Percentiles rank a stretch among this genome's conserved stretches.
Conservation (phyloP, 2,329 filamentous ascomycete species). For the Hymenoscyphus fraxineus region DNA sequence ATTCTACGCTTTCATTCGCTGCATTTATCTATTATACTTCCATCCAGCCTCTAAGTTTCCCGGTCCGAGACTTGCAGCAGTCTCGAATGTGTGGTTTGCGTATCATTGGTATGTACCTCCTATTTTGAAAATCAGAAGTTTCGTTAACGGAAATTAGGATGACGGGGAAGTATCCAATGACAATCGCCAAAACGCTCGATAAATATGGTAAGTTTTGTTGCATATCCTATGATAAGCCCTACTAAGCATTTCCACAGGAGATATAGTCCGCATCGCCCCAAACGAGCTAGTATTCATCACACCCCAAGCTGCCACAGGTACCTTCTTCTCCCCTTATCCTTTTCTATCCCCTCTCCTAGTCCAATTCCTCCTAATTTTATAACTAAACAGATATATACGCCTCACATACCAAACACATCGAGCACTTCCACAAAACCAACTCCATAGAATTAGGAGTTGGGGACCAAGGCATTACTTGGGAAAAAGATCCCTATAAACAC, state of each 20-base stretch:
- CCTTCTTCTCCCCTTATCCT: no score
- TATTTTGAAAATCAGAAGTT: background rate
- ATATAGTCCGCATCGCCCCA: conserved; percentile 2
- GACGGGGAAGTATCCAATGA: conserved; percentile 2
- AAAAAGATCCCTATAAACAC: background rate
- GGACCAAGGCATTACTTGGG: background rate
- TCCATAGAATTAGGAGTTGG: background rate
- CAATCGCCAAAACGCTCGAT: background rate
- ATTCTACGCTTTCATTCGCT: background rate
- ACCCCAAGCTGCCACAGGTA: background rate
- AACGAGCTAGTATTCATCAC: conserved; percentile 2
- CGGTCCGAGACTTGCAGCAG: background rate
- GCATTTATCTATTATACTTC: background rate
- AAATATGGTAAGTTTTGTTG: conserved; percentile 35
- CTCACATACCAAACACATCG: conserved; percentile 1
- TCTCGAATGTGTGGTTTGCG: conserved; percentile 4
- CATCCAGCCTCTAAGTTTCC: conserved; percentile 1
- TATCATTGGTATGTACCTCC: conserved; percentile 3
- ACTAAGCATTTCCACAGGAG: background rate
- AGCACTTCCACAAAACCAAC: conserved; percentile 2
- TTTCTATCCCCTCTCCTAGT: no score
- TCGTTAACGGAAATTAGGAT: conserved; percentile 30
- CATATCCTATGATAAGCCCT: no score
- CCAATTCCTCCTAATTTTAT: no score
- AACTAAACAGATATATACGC: conserved; percentile 1